A percentile compares a stretch with the other conserved stretches of the same genome.
Evolutionary conservation across 2,329 filamentous ascomycete species (phyloP).

Genomic region (Ophiognomonia clavigignenti-juglandacearum): DNA sequence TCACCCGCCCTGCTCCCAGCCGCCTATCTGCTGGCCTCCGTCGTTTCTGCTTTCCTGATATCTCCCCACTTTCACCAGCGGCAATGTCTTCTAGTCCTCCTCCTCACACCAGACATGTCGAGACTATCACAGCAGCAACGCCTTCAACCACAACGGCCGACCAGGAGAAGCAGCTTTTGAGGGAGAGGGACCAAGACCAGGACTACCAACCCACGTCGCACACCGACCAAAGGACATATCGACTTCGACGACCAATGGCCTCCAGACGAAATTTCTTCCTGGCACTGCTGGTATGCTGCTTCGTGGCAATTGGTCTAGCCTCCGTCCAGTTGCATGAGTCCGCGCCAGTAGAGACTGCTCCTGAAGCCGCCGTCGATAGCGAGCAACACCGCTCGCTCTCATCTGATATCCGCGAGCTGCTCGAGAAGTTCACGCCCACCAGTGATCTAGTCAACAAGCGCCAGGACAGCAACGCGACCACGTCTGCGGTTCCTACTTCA

Average conservation of each 20-base stretch:
- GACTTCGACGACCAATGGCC: constrained; percentile 17
- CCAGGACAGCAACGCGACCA: constrained; percentile 35
- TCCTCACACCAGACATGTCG: constrained; percentile 10
- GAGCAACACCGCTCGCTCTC: constrained; percentile 18
- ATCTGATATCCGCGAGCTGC: constrained; percentile 55
- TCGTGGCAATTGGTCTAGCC: constrained; percentile 21
- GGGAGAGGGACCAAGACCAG: constrained; percentile 12
- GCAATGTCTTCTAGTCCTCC: constrained; percentile 4
- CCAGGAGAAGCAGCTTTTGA: constrained; percentile 17
- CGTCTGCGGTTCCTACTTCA: constrained; percentile 14
- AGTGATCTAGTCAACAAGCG: constrained; percentile 25
- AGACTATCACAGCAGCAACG: constrained; percentile 10
- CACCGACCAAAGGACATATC: constrained; percentile 5
- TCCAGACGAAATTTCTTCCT: constrained; percentile 18
- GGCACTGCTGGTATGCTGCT: constrained; percentile 19
- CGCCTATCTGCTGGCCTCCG: not conserved
- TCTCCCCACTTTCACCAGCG: not conserved
- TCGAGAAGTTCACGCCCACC: constrained; percentile 58
- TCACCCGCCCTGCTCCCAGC: too few species aligned
- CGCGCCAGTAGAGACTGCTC: not conserved
- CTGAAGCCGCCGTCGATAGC: not conserved
- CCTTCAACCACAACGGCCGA: constrained; percentile 2
- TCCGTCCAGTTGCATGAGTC: constrained; percentile 14
- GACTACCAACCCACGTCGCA: not conserved
- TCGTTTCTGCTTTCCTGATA: not conserved